phyloP scores from a whole-genome alignment of 345 rosid genomes.

The Populus davidiana region DNA sequence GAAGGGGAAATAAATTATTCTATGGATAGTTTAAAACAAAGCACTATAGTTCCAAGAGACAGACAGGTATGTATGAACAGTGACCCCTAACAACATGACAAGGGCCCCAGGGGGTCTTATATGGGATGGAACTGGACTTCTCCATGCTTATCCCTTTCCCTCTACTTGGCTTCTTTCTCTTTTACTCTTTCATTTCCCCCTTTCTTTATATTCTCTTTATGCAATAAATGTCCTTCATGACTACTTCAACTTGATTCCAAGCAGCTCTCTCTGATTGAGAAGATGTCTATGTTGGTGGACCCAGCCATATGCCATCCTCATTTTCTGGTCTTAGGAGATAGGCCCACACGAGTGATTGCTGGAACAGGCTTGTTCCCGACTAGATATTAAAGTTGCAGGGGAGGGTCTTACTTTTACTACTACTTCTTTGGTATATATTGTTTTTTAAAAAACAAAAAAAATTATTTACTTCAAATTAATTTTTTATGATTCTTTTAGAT shows the following conservation, averaged over 20 bases:
- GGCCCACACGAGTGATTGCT: constrained; percentile 40
- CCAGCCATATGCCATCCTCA: constrained; percentile 26
- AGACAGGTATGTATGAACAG: constrained; percentile 34
- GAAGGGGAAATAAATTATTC: constrained; percentile 7
- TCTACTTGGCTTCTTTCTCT: not conserved
- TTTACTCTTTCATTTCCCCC: not conserved
- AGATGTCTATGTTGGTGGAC: constrained; percentile 37
- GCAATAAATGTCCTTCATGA: constrained; percentile 32
- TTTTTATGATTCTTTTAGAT: no score
- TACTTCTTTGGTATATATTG: not conserved
- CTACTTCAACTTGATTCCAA: constrained; percentile 27
- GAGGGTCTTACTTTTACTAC: constrained; percentile 7
- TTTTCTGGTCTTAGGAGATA: constrained; percentile 25
- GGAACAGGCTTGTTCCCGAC: constrained; percentile 21
- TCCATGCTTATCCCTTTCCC: constrained; percentile 37
- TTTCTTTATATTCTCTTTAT: constrained; percentile 20
- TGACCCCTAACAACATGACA: constrained; percentile 45
- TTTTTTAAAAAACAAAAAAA: no score
- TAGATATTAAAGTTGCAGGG: constrained; percentile 24
- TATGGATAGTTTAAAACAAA: constrained; percentile 23
- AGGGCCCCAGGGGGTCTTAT: constrained; percentile 29
- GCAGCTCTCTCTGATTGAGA: constrained; percentile 27
- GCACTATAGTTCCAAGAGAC: constrained; percentile 30
- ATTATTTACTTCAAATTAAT: no score
- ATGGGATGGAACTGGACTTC: constrained; percentile 27